Percentiles rank a stretch among this genome's conserved stretches.
Evolutionary conservation across 345 rosid genomes (phyloP).

Genomic region (Arabidopsis arenosa): DNA sequence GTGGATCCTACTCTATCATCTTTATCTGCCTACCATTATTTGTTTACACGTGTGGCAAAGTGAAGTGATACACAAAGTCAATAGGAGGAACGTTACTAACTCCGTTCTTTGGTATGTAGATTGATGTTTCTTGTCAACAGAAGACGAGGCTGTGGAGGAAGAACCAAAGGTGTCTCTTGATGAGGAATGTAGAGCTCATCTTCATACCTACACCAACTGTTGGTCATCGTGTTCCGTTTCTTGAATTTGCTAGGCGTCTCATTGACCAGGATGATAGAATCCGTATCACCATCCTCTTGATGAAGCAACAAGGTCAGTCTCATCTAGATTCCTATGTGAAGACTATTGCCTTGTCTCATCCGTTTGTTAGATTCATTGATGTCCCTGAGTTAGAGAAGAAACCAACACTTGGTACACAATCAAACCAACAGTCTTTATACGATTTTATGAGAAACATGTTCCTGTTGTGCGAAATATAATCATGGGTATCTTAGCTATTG

Average conservation of each 20-base stretch:
- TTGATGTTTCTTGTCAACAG: neutral
- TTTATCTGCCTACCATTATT: conserved; percentile 7
- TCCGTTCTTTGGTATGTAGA: conserved; percentile 21
- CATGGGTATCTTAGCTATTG: conserved; percentile 16
- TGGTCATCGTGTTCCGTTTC: conserved; percentile 56
- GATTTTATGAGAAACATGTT: conserved; percentile 17
- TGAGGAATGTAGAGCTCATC: conserved; percentile 43
- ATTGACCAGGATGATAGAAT: conserved; percentile 49
- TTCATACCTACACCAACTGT: conserved; percentile 41
- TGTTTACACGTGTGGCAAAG: neutral
- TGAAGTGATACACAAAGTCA: neutral
- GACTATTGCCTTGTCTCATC: conserved; percentile 35
- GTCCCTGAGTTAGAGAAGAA: conserved; percentile 41
- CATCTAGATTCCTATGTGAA: conserved; percentile 38
- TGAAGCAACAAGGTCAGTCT: conserved; percentile 45
- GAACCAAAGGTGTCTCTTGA: neutral
- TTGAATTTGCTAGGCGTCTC: conserved; percentile 56
- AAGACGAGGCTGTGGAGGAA: conserved; percentile 9
- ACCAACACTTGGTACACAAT: conserved; percentile 14
- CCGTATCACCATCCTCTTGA: conserved; percentile 42
- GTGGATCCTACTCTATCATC: conserved; percentile 18
- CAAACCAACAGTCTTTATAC: too few species aligned
- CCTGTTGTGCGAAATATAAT: conserved; percentile 40
- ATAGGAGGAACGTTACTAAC: conserved; percentile 8
- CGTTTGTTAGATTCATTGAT: conserved; percentile 40